A percentile compares a stretch with the other conserved stretches of the same genome.
phyloP scores from a whole-genome alignment of 805 yeast species.

The Suhomyces kilbournensis region DNA sequence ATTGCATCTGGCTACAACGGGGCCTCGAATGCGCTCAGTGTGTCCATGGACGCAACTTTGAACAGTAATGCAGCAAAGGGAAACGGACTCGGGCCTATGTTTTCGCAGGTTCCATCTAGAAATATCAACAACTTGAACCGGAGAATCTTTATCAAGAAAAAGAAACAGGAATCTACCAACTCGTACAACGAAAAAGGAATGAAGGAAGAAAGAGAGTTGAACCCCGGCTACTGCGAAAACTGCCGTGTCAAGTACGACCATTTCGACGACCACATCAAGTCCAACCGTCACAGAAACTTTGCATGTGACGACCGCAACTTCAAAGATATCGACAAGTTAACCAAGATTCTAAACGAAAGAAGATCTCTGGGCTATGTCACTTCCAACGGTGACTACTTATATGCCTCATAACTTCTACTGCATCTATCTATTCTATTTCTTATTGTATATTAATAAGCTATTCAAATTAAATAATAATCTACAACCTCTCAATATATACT shows the following conservation, averaged over 20 bases:
- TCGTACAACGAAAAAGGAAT: conserved; percentile 14
- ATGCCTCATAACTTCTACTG: neutral
- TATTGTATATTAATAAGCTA: neutral
- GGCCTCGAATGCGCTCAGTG: conserved; percentile 41
- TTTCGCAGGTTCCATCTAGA: conserved; percentile 54
- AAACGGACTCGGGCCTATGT: conserved; percentile 61
- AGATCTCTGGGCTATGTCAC: conserved; percentile 41
- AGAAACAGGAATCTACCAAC: conserved; percentile 19
- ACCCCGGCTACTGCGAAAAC: conserved; percentile 90
- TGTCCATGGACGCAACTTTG: conserved; percentile 40
- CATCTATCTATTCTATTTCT: conserved; percentile 1
- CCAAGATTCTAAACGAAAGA: conserved; percentile 46
- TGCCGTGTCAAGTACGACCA: conserved; percentile 81
- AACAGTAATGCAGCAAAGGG: conserved; percentile 31
- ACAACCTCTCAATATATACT: neutral
- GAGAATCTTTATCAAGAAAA: conserved; percentile 42
- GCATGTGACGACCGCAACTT: conserved; percentile 73
- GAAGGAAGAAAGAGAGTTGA: conserved; percentile 28
- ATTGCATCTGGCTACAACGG: conserved; percentile 45
- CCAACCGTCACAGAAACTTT: conserved; percentile 72
- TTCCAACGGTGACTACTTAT: conserved; percentile 38
- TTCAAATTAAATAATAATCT: neutral
- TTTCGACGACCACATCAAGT: conserved; percentile 69
- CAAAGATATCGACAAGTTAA: conserved; percentile 70
- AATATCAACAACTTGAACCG: conserved; percentile 48